A percentile compares a stretch with the other conserved stretches of the same genome.
phyloP scores from a whole-genome alignment of 140 eudicot species.

The Artemisia princeps region DNA sequence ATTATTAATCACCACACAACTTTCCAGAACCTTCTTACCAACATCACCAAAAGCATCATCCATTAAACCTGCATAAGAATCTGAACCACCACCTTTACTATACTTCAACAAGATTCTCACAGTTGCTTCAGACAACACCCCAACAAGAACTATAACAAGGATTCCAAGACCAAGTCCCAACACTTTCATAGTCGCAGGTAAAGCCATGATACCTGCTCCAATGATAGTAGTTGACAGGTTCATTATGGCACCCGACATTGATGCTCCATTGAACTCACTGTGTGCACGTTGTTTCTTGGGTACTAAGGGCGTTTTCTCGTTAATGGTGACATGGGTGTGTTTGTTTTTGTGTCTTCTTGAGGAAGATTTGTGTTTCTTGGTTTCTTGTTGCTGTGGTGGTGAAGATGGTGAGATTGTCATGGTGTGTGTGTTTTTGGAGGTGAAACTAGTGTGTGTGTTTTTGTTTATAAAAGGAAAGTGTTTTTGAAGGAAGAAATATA shows the following conservation, averaged over 20 bases:
- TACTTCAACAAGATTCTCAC: slow-evolving; percentile 43
- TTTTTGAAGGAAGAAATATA: too few relatives aligned
- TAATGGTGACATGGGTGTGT: slow-evolving; percentile 25
- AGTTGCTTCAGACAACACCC: slow-evolving; percentile 45
- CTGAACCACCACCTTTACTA: slow-evolving; percentile 32
- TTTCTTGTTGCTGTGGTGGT: slow-evolving; percentile 22
- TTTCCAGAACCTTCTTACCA: slow-evolving; percentile 49
- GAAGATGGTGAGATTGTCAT: slow-evolving; percentile 36
- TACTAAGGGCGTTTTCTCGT: slow-evolving; percentile 44
- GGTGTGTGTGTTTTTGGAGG: background rate
- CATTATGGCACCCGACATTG: slow-evolving; percentile 59
- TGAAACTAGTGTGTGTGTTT: background rate
- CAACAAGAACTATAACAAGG: slow-evolving; percentile 44
- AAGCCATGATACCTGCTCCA: slow-evolving; percentile 94
- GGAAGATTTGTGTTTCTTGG: slow-evolving; percentile 40
- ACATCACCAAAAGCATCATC: slow-evolving; percentile 58
- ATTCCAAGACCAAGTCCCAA: slow-evolving; percentile 66
- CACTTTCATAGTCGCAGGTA: slow-evolving; percentile 82
- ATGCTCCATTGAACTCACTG: slow-evolving; percentile 57
- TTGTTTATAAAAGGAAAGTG: background rate
- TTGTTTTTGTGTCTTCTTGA: slow-evolving; percentile 38
- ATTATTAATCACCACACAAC: slow-evolving; percentile 59
- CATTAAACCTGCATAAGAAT: slow-evolving; percentile 66
- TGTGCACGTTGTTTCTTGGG: slow-evolving; percentile 32
- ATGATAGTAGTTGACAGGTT: slow-evolving; percentile 88